phyloP scores from a whole-genome alignment of 495 filamentous ascomycete species.

The Aspergillus saccharolyticus region DNA sequence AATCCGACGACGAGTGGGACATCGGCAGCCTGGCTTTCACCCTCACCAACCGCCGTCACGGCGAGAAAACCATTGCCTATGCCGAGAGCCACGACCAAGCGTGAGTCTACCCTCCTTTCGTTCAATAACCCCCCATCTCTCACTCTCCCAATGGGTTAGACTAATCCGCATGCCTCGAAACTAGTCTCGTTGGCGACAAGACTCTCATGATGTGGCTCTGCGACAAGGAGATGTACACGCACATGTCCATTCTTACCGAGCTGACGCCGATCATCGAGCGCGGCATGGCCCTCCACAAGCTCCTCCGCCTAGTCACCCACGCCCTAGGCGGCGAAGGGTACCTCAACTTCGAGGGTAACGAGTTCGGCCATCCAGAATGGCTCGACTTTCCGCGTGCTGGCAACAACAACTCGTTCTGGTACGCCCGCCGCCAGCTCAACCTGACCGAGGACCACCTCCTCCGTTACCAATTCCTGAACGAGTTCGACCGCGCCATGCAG shows the following conservation, averaged over 20 bases:
- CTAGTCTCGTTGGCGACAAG: constrained; percentile 93
- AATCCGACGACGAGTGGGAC: constrained; percentile 88
- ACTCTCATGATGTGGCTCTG: constrained; percentile 96
- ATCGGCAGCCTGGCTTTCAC: constrained; percentile 79
- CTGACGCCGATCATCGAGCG: constrained; percentile 88
- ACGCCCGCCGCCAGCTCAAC: constrained; percentile 92
- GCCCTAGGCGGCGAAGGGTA: constrained; percentile 94
- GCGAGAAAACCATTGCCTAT: constrained; percentile 98
- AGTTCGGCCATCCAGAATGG: constrained; percentile 99
- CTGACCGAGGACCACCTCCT: constrained; percentile 80
- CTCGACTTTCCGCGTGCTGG: constrained; percentile 95
- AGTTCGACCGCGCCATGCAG: constrained; percentile 94
- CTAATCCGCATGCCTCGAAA: constrained; percentile 23
- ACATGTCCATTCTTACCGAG: constrained; percentile 84
- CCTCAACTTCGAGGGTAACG: constrained; percentile 97
- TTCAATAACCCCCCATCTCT: too few relatives aligned
- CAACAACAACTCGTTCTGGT: constrained; percentile 95
- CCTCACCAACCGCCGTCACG: constrained; percentile 86
- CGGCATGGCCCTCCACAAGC: constrained; percentile 89
- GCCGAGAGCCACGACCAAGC: constrained; percentile 97
- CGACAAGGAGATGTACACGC: constrained; percentile 93
- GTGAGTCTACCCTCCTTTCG: constrained; percentile 48
- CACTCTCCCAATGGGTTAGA: not conserved
- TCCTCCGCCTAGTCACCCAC: constrained; percentile 93
- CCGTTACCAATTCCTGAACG: constrained; percentile 87